Evolutionary conservation across 129 eudicot genomes (phyloP), one percentile per base, ranked within the genome.

Genomic region (Artemisia argyi): DNA sequence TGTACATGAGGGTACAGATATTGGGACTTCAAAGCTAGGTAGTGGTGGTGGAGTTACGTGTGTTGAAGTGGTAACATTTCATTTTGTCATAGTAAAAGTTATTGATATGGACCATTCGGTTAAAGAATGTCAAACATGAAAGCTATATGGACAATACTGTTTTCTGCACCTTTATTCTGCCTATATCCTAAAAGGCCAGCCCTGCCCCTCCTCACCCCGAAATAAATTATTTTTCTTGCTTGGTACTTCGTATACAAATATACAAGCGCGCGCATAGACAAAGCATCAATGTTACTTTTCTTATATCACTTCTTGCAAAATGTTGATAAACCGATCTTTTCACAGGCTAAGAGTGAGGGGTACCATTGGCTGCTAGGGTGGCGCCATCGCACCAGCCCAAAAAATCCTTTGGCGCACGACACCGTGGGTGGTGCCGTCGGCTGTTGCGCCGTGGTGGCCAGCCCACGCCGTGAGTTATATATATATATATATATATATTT

Each of bases 81-180:
- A 61, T 54, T 66, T 66, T 75, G 67, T 32, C 60, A 46, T 66
- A 52, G 72, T 77, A 77, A 77, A 70, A 78, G 76, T 62, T 15
- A 44, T 55, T 62, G 81, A 78, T 61, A 62, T 71, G 67, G 76
- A 78, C 81, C 66, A 72, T 70, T 78, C 66, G 17, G 22, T 71
- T 51, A 64, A 78, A 47, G 72, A 78, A 78, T 70, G 81, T 78
- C 81, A 78, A 78, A 78, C 76, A 77, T 68, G 74, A 76, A 76
- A 76, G 80, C 74, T 60, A 50, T 52, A 69, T 77, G 81, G 81
- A 71, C 58, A 39, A 53, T 51, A 62, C 76, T 77, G 3, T 70
- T 70, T 69, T 69, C 42, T 77, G 42, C 66, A 51, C 76, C 63
- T 77, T 69, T 11, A 66, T 77, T 69, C 76, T 7, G 39, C 61